Percentiles rank a stretch among this genome's conserved stretches.
These are phyloP conservation scores for Purpureocillium takamizusanense DNA, from an alignment of 2,329 filamentous ascomycete species.

Conservation along the genomic window DNA sequence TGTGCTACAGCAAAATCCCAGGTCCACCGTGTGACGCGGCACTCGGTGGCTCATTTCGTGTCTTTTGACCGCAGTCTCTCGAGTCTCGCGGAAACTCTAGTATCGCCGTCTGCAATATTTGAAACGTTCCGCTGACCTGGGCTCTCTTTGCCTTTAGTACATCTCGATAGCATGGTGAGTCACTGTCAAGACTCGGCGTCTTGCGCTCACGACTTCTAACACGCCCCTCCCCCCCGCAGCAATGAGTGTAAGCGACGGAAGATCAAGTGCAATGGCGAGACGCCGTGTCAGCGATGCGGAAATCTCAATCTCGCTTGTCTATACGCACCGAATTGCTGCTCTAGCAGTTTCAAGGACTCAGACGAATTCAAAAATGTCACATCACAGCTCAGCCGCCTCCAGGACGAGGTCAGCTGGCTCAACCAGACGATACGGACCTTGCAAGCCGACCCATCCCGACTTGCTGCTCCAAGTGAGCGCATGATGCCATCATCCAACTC, in stretches of 20 bases:
- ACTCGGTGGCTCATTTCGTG: too few species aligned
- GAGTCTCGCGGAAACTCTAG: too few species aligned
- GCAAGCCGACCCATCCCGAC: slow-evolving; percentile 42
- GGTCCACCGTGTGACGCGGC: too few species aligned
- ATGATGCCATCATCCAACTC: slow-evolving; percentile 14
- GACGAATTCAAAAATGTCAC: slow-evolving; percentile 83
- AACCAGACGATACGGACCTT: slow-evolving; percentile 63
- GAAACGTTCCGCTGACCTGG: too few species aligned
- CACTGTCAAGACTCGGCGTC: background rate
- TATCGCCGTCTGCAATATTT: too few species aligned
- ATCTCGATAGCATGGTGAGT: slow-evolving; percentile 54
- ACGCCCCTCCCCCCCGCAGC: slow-evolving; percentile 25
- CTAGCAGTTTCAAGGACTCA: slow-evolving; percentile 81
- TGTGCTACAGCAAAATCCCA: too few species aligned
- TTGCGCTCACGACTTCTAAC: too few species aligned
- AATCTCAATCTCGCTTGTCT: slow-evolving; percentile 58
- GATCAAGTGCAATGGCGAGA: slow-evolving; percentile 66
- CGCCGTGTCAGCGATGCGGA: slow-evolving; percentile 57
- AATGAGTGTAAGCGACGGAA: slow-evolving; percentile 70
- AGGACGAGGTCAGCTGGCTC: slow-evolving; percentile 76
- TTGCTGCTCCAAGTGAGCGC: slow-evolving; percentile 34
- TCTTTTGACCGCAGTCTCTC: too few species aligned
- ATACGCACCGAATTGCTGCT: slow-evolving; percentile 58
- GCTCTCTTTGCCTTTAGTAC: slow-evolving; percentile 28
- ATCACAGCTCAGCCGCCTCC: slow-evolving; percentile 61